Evolutionary conservation across 2,329 filamentous ascomycete genomes (phyloP).

Genomic region (Pseudocercospora fijiensis): DNA sequence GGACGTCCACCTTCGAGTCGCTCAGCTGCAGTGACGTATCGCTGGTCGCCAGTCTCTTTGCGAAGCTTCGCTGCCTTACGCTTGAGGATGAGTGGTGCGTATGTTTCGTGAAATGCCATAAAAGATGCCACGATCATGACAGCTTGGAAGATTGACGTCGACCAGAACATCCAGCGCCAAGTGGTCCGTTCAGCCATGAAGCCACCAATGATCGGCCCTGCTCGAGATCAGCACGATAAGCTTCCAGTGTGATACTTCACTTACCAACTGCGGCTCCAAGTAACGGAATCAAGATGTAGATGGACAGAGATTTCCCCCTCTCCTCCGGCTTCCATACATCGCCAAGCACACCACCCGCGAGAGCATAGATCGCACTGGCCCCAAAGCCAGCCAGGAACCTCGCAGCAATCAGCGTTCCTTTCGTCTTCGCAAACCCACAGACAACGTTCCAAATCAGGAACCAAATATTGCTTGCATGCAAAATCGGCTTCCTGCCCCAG

Average conservation of each 20-base stretch:
- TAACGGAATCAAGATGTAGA: conserved; percentile 25
- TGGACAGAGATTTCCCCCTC: conserved; percentile 20
- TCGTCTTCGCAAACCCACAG: conserved; percentile 47
- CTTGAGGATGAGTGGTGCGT: conserved; percentile 41
- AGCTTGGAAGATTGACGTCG: conserved; percentile 40
- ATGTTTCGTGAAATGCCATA: conserved; percentile 42
- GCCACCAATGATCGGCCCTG: conserved; percentile 35
- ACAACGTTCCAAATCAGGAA: conserved; percentile 54
- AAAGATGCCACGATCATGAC: conserved; percentile 31
- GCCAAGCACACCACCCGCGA: conserved; percentile 23
- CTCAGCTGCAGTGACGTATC: conserved; percentile 55
- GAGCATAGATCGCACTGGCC: conserved; percentile 42
- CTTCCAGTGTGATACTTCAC: background rate
- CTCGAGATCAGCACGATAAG: background rate
- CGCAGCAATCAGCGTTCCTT: conserved; percentile 46
- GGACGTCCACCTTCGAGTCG: conserved; percentile 12
- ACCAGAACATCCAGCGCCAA: conserved; percentile 50
- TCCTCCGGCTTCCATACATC: conserved; percentile 27
- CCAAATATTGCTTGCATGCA: conserved; percentile 50
- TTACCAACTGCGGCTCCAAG: conserved; percentile 24
- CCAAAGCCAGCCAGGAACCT: conserved; percentile 53
- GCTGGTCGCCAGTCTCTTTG: conserved; percentile 40
- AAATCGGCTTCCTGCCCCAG: conserved; percentile 47
- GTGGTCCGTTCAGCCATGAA: conserved; percentile 38
- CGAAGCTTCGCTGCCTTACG: conserved; percentile 40